Evolutionary conservation across 2,329 filamentous ascomycete species (phyloP), one percentile per base, ranked within the genome.

Genomic region (Setomelanomma holmii): DNA sequence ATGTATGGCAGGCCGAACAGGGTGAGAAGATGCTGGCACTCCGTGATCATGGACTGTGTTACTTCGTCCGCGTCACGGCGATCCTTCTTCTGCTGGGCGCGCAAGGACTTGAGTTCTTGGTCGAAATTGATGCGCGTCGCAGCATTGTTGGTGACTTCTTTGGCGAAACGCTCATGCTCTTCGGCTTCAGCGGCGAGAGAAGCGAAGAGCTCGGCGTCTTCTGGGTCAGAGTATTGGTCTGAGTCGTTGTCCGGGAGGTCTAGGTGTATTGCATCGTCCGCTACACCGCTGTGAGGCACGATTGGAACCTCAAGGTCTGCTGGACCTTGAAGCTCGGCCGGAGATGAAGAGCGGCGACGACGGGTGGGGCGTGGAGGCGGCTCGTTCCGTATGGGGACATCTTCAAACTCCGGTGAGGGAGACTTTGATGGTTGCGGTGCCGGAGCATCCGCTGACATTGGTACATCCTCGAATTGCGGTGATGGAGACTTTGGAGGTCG

Each of bases 1-100:
- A 99, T 89, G 69, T 99, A 99, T 0, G 95, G 95, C 10, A 99
- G 85, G 0, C 95, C 95, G 73, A 99, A 99, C 7, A 97, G 84
- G 4, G 87, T 84, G 17, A 99, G 84, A 0, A 99, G 83, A 40
- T 95, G 89, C 71, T 99, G 95, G 59, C 95, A 98, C 75, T 99
- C 96, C 1, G 88, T 86, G 35, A 98, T 87, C 95, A 99, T 99
- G 61, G 93, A 89, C 61, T 96, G 90, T 0, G 93, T 96, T 4
- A 99, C 93, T 74, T 99, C 95, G 66, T 99, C 96, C 0, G 96
- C 93, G 71, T 99, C 95, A 66, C 95, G 86, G 1, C 92, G 88
- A 68, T 99, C 95, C 71, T 96, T 96, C 76, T 96, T 96, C 69
- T 99, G 95, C 71, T 99, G 95, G n/a, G 79, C 88, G 22, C 95